These are phyloP conservation scores for Tuber brumale DNA, from an alignment of 495 filamentous ascomycete genomes.

Conservation along the genomic window DNA sequence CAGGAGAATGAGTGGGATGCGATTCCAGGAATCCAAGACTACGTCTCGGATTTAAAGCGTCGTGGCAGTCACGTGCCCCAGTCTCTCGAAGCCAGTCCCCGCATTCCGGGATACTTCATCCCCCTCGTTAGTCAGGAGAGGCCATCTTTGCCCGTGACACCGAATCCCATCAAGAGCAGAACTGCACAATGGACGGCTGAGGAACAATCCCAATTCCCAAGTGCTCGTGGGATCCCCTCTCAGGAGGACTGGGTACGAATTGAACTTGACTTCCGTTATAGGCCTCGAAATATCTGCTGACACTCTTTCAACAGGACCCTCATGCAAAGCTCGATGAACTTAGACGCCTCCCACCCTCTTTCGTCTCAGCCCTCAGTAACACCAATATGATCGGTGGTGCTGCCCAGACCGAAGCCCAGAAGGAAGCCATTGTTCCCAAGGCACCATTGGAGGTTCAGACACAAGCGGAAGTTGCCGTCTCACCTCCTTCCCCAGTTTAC, in stretches of 20 bases:
- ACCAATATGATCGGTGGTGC: conserved; percentile 6
- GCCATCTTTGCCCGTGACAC: conserved; percentile 32
- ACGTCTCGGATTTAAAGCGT: conserved; percentile 29
- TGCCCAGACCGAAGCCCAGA: background rate
- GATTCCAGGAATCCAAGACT: conserved; percentile 37
- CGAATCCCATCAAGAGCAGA: conserved; percentile 29
- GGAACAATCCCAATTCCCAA: conserved; percentile 35
- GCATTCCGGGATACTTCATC: conserved; percentile 21
- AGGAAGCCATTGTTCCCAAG: background rate
- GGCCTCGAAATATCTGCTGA: conserved; percentile 20
- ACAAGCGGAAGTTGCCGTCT: conserved; percentile 5
- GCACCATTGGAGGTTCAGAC: background rate
- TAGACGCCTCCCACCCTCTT: conserved; percentile 35
- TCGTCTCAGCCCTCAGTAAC: conserved; percentile 32
- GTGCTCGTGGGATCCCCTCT: conserved; percentile 37
- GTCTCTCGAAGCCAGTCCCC: conserved; percentile 15
- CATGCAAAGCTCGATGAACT: conserved; percentile 41
- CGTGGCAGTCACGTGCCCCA: conserved; percentile 19
- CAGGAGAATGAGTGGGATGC: conserved; percentile 40
- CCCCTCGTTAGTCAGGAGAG: conserved; percentile 25
- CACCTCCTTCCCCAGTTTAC: conserved; percentile 13
- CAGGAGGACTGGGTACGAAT: conserved; percentile 41
- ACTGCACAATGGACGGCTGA: conserved; percentile 28
- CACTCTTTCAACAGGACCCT: conserved; percentile 34
- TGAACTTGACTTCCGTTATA: conserved; percentile 11